These are phyloP conservation scores for Blastocystis sp. DNA, from an alignment of 352 stramenopile species.

Conservation along the genomic window DNA sequence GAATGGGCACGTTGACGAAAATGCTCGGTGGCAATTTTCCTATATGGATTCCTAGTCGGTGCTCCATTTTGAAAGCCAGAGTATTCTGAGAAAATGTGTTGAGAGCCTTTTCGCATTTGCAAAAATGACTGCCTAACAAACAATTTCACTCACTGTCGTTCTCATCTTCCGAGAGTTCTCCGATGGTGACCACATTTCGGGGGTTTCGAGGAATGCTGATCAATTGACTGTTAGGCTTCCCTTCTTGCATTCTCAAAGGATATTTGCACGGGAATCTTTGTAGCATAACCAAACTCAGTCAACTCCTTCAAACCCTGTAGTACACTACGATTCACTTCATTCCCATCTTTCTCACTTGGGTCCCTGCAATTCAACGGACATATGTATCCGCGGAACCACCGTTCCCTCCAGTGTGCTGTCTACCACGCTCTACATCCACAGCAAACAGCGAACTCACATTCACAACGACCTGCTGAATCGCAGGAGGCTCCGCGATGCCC, in stretches of 20 bases:
- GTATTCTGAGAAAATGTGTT: background rate
- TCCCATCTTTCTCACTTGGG: background rate
- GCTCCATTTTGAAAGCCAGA: background rate
- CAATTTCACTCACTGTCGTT: background rate
- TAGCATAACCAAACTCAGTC: slow-evolving; percentile 19
- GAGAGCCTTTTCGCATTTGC: background rate
- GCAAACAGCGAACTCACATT: background rate
- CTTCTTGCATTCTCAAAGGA: background rate
- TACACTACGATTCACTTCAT: background rate
- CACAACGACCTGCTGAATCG: slow-evolving; percentile 29
- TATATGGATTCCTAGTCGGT: background rate
- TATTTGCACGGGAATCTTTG: slow-evolving; percentile 23
- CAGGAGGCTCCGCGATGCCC: slow-evolving; percentile 8
- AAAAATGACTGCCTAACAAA: background rate
- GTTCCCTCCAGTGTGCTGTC: background rate
- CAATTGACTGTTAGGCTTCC: background rate
- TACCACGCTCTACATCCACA: background rate
- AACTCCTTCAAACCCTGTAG: slow-evolving; percentile 24
- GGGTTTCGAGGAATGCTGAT: slow-evolving; percentile 28
- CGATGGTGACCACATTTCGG: background rate
- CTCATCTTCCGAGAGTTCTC: slow-evolving; percentile 9
- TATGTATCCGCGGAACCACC: background rate
- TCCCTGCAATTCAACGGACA: slow-evolving; percentile 3
- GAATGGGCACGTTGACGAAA: background rate
- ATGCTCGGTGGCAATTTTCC: background rate